phyloP scores from a whole-genome alignment of 331 rosid genomes.

The Quercus phellos region DNA sequence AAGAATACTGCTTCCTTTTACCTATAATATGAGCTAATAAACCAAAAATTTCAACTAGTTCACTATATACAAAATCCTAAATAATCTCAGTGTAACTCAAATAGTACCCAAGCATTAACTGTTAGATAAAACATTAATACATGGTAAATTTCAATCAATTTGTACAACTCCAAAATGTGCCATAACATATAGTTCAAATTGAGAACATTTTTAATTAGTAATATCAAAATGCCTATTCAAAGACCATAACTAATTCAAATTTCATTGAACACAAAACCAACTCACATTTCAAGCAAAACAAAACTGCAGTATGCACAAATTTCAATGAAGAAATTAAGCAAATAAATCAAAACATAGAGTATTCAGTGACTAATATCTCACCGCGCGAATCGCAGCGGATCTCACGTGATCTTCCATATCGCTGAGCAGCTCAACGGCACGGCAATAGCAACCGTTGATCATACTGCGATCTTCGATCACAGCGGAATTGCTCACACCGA shows the following conservation, averaged over 20 bases:
- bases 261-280: background rate
- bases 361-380: conserved; percentile 25
- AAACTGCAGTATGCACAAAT: background rate
- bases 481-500: conserved; percentile 36
- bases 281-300: background rate
- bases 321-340: background rate
- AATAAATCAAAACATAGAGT: background rate
- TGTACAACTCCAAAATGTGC: background rate
- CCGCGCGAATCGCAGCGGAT: conserved; percentile 53
- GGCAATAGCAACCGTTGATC: conserved; percentile 58
- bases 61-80: background rate
- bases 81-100: background rate
- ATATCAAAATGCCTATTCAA: background rate
- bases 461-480: conserved; percentile 34
- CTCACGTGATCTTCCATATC: conserved; percentile 67
- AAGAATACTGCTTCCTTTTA: background rate
- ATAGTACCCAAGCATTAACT: too few species aligned
- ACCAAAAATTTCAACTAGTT: background rate
- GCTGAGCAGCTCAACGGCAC: conserved; percentile 58
- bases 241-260: background rate
- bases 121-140: background rate
- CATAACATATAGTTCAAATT: too few species aligned
- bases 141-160: background rate
- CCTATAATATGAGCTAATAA: background rate
- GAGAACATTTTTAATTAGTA: background rate